Evolutionary conservation across 331 rosid genomes (phyloP).

Genomic region (Rosa hybrid): DNA sequence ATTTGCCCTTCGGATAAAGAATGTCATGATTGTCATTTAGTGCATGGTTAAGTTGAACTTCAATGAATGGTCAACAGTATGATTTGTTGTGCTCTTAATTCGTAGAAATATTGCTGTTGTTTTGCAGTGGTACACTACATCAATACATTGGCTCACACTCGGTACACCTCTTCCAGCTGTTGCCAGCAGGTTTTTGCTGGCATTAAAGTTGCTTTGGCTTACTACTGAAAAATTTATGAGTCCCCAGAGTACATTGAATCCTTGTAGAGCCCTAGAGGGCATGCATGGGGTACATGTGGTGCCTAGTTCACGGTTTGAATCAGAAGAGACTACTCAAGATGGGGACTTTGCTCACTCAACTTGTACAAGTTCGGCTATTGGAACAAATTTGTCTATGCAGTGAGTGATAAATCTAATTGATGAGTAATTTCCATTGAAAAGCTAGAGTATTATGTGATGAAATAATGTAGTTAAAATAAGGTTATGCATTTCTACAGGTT

Average conservation of each 20-base stretch:
- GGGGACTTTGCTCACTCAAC: slow-evolving; percentile 39
- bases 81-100: slow-evolving; percentile 16
- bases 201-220: slow-evolving; percentile 34
- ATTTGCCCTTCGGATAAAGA: background rate
- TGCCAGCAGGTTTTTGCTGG: slow-evolving; percentile 84
- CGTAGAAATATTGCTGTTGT: slow-evolving; percentile 11
- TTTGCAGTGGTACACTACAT: slow-evolving; percentile 30
- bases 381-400: slow-evolving; percentile 67
- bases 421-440: background rate
- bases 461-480: slow-evolving; percentile 4
- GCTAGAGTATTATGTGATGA: background rate
- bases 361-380: slow-evolving; percentile 41
- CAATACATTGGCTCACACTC: slow-evolving; percentile 27
- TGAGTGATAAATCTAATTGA: slow-evolving; percentile 47
- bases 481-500: background rate
- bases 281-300: slow-evolving; percentile 73
- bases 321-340: slow-evolving; percentile 52
- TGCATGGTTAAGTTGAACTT: background rate
- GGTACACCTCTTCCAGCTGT: slow-evolving; percentile 33
- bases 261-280: slow-evolving; percentile 65
- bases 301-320: slow-evolving; percentile 54
- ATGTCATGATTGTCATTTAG: background rate
- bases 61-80: background rate
- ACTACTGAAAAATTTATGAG: slow-evolving; percentile 44
- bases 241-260: slow-evolving; percentile 37